Conservation (phyloP, 2,329 filamentous ascomycete species). For the Dactylonectria macrodidyma region DNA sequence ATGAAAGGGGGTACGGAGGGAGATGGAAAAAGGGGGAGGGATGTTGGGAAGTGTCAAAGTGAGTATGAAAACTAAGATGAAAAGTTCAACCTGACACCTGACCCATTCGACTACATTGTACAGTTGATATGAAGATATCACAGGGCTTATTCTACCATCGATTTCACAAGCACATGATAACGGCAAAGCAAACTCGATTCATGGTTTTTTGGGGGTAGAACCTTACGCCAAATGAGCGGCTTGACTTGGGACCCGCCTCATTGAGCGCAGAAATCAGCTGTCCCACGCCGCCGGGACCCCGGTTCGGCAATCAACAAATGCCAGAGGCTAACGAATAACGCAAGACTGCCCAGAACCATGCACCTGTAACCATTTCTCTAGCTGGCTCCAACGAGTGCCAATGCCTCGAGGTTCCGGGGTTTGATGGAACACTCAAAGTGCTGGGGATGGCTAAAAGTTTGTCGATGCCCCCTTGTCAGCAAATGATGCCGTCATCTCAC, state of each 20-base stretch:
- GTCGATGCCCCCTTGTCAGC: slow-evolving; percentile 16
- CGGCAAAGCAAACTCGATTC: slow-evolving; percentile 31
- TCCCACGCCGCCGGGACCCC: slow-evolving; percentile 13
- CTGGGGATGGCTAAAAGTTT: slow-evolving; percentile 48
- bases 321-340: neutral
- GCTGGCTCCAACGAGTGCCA: slow-evolving; percentile 31
- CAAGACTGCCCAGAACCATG: slow-evolving; percentile 3
- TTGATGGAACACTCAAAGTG: slow-evolving; percentile 50
- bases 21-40: neutral
- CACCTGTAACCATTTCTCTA: neutral
- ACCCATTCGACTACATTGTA: neutral
- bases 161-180: slow-evolving; percentile 20
- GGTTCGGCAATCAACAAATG: neutral
- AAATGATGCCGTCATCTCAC: slow-evolving; percentile 1
- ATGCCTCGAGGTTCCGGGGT: slow-evolving; percentile 36
- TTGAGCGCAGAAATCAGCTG: slow-evolving; percentile 26
- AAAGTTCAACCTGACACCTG: neutral
- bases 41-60: too few relatives aligned
- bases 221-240: slow-evolving; percentile 23
- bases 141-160: neutral
- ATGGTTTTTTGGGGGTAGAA: slow-evolving; percentile 12
- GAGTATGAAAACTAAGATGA: neutral
- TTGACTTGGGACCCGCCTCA: slow-evolving; percentile 18
- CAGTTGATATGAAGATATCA: neutral
- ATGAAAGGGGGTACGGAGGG: neutral